A percentile compares a stretch with the other conserved stretches of the same genome.
phyloP scores from a whole-genome alignment of 805 yeast genomes.

The Ogataea siamensis region DNA sequence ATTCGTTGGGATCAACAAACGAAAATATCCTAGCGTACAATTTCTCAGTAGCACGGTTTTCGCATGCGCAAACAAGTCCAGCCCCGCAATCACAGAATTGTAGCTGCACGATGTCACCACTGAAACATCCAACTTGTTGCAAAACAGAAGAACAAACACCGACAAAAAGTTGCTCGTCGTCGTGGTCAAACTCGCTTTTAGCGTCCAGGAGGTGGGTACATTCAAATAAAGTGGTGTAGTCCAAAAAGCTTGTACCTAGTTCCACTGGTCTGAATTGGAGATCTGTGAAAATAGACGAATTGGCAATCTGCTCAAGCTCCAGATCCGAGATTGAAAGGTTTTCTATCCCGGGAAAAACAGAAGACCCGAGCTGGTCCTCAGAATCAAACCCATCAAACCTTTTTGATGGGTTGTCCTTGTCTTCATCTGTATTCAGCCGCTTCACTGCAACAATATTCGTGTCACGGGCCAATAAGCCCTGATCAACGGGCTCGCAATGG shows the following conservation, averaged over 20 bases:
- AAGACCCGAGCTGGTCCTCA: no score
- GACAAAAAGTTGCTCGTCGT: conserved; percentile 46
- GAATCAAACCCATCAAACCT: no score
- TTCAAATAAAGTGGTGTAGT: conserved; percentile 12
- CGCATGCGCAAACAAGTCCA: conserved; percentile 22
- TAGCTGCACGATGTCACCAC: conserved; percentile 60
- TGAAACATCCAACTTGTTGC: conserved; percentile 56
- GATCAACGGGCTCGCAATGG: conserved; percentile 71
- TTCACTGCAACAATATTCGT: conserved; percentile 59
- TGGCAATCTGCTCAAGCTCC: no score
- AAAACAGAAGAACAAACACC: conserved; percentile 50
- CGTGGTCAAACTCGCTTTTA: conserved; percentile 28
- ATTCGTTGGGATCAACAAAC: conserved; percentile 60
- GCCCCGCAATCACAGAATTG: conserved; percentile 17
- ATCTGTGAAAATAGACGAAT: conserved; percentile 12
- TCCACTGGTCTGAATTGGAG: conserved; percentile 11
- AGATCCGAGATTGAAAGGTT: no score
- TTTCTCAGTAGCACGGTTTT: conserved; percentile 6
- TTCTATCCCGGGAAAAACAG: no score
- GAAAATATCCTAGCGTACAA: conserved; percentile 48
- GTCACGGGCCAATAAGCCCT: conserved; percentile 49
- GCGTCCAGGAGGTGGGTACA: conserved; percentile 20
- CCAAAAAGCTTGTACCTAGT: conserved; percentile 12
- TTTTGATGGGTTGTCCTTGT: conserved; percentile 1
- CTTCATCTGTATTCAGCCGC: conserved; percentile 6